Evolutionary conservation across 2,329 filamentous ascomycete genomes (phyloP), one percentile per base, ranked within the genome.

Genomic region (Trichoderma asperellum): DNA sequence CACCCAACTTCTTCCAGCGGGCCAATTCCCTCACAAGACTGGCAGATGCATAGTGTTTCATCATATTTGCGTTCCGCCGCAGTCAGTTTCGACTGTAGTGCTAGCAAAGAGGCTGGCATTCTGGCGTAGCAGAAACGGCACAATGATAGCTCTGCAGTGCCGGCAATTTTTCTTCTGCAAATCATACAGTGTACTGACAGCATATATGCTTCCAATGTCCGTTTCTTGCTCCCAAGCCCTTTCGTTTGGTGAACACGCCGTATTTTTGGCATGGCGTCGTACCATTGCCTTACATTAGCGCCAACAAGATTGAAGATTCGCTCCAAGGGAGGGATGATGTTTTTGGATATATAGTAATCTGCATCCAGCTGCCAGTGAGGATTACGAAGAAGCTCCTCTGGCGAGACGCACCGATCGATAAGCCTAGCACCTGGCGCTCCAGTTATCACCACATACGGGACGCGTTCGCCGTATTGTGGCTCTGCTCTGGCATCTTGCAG

Each of bases 311-410:
- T 97, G 83, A 99, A 97, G 73, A 99, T 97, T 34, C 96, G 90
- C 79, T 98, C 95, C 0, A 99, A 86, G 0, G 96, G 96, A 6
- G 96, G 96, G 61, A 99, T 96, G 10, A 99, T 78, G 77, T 97
- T 98, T 82, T 97, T 98, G 21, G 87, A 89, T 75, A 99, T 98
- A 82, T 99, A 99, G 80, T 99, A 99, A 74, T 97, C 94, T 0
- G 94, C 91, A 76, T 99, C 96, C 21, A 99, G 86, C 74, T 93
- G 90, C 62, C 91, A 87, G 74, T 95, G 88, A 27, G 92, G 88
- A 73, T 92, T 92, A 65, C 88, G 83, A 1, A 98, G 85, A 4
- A 98, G 83, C 11, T 90, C 89, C 74, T 97, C 94, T 0, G 96
- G 96, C 37, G 93, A 88, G 0, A 99, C 92, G 76, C 94, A 97